A percentile compares a stretch with the other conserved stretches of the same genome.
Evolutionary conservation across 331 rosid species (phyloP).

Genomic region (Acacia concinna): DNA sequence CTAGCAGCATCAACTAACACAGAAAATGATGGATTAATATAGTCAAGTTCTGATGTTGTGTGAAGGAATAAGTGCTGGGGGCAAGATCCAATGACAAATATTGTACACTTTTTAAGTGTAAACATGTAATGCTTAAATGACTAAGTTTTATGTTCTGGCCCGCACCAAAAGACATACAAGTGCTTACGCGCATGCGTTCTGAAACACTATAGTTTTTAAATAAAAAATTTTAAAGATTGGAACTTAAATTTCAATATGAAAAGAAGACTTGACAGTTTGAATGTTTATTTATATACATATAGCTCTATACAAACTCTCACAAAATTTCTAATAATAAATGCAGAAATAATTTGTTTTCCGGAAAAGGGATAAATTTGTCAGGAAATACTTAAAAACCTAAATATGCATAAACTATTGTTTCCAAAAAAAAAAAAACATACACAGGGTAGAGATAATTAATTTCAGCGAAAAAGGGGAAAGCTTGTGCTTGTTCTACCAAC

Average conservation of each 20-base stretch:
- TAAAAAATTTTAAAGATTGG: not conserved
- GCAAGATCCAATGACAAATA: constrained; percentile 35
- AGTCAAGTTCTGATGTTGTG: constrained; percentile 31
- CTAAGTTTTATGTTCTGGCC: constrained; percentile 39
- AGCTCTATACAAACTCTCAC: not conserved
- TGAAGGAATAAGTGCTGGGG: constrained; percentile 30
- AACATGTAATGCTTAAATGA: constrained; percentile 23
- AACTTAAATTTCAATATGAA: not conserved
- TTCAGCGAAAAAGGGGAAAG: not conserved
- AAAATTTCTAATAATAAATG: not conserved
- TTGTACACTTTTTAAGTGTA: not conserved
- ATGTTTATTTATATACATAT: not conserved
- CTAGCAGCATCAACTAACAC: not conserved
- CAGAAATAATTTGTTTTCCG: too few relatives aligned
- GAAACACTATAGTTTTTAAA: not conserved
- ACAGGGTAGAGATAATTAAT: not conserved
- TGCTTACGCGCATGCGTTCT: not conserved
- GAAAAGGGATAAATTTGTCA: not conserved
- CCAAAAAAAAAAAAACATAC: not conserved
- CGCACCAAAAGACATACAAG: constrained; percentile 18
- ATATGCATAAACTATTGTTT: not conserved
- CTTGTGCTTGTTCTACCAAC: not conserved
- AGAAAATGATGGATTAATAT: constrained; percentile 31
- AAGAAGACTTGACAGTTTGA: not conserved
- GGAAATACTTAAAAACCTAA: not conserved